These are phyloP conservation scores for Cubamyces lactineus DNA, from an alignment of 768 basidiomycete species.

Conservation along the genomic window DNA sequence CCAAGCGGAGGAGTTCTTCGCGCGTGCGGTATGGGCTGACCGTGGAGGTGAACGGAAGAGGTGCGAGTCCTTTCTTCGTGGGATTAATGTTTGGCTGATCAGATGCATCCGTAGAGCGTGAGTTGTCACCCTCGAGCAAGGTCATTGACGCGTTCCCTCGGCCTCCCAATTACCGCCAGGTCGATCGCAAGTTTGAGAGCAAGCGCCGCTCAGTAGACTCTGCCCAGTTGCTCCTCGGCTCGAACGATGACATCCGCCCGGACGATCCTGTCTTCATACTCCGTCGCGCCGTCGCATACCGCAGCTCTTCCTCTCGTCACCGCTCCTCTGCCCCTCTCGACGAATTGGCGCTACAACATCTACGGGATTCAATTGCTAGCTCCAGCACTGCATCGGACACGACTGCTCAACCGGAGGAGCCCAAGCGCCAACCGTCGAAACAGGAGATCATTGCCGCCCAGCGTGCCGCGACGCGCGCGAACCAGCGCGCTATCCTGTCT, in stretches of 20 bases:
- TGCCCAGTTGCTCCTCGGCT: conserved; percentile 68
- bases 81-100: not conserved
- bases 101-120: conserved; percentile 57
- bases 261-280: conserved; percentile 92
- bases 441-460: conserved; percentile 96
- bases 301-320: conserved; percentile 68
- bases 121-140: conserved; percentile 78
- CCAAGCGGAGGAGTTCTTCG: conserved; percentile 75
- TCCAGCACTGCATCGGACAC: conserved; percentile 62
- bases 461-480: conserved; percentile 82
- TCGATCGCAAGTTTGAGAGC: conserved; percentile 62
- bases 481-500: conserved; percentile 82
- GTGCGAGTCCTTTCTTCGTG: conserved; percentile 43
- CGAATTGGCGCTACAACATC: conserved; percentile 76
- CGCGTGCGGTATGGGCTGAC: conserved; percentile 85
- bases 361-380: conserved; percentile 62
- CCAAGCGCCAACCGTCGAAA: conserved; percentile 55
- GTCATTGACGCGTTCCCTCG: conserved; percentile 81
- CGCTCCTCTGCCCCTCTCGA: conserved; percentile 79
- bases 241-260: conserved; percentile 69
- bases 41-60: conserved; percentile 60
- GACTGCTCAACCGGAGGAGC: conserved; percentile 37
- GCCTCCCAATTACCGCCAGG: conserved; percentile 70
- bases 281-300: conserved; percentile 78
- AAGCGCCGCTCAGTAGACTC: conserved; percentile 91